Base-by-base conservation (phyloP, 257 asterid species). In the Petunia secreta region DNA sequence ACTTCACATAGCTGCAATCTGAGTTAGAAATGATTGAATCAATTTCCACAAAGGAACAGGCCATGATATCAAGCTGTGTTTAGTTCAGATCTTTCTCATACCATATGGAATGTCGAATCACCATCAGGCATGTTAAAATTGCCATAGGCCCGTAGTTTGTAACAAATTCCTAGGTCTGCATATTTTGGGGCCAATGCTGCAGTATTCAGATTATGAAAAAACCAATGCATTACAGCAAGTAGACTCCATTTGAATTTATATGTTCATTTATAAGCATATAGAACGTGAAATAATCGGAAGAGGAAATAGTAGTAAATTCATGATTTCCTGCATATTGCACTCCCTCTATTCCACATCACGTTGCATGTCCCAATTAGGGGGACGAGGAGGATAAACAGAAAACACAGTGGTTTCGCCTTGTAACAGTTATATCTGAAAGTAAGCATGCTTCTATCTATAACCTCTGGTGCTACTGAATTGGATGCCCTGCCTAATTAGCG, bases 151-250 rank as follows among this genome's bases (percentile, higher is more conserved):
- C 75, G 83, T 62, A 81, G 87, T 41, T 91, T 95, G 60, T 90
- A 92, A 80, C 97, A 94, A 75, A 90, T 91, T 83, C 94, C 97
- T 40, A 91, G 90, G 57, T 94, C 98, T 92, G 97, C 92, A 91
- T 91, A 71, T 88, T 89, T 80, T 91, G 94, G 80, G 87, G 88
- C 98, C 98, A 92, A 55, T 86, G 87, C 97, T 92, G 91, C 92
- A 85, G 8, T 8, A 63, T 6, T 34, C 41, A 6, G 40, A 36
- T 40, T 6, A 63, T 63, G 13, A 63, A 63, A n/a, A 40, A 25
- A 40, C 69, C 40, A 37, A 63, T 2, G 2, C 41, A 25, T 36
- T 63, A 41, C 40, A 40, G 38, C 9, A 8, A 36, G 66, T 60
- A 60, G 36, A 63, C 37, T 25, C 69, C 69, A 59, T 0, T 25